Conservation (phyloP, 495 filamentous ascomycete genomes). For the Podospora australis region DNA sequence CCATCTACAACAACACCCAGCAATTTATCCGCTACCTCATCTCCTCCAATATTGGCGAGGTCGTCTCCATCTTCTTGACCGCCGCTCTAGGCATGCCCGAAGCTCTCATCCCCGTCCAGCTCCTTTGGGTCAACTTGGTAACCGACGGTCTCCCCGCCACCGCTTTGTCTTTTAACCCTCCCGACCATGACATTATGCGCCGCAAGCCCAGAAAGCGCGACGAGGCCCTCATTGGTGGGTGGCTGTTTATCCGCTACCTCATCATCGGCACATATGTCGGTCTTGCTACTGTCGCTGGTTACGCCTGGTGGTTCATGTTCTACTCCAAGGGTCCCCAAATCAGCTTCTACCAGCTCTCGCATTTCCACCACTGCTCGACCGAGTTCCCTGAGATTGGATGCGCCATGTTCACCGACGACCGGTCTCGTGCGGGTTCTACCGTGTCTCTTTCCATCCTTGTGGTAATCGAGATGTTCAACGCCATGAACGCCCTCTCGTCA, state of each 20-base stretch:
- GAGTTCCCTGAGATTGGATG: slow-evolving; percentile 90
- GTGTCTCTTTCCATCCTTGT: slow-evolving; percentile 86
- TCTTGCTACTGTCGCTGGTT: slow-evolving; percentile 89
- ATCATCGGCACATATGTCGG: slow-evolving; percentile 95
- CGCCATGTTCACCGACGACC: slow-evolving; percentile 85
- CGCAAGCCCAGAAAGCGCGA: slow-evolving; percentile 85
- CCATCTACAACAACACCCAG: slow-evolving; percentile 99
- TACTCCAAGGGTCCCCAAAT: slow-evolving; percentile 89
- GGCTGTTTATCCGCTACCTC: slow-evolving; percentile 97
- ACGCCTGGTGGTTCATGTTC: slow-evolving; percentile 99
- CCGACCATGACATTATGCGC: slow-evolving; percentile 95
- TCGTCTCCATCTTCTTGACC: slow-evolving; percentile 98
- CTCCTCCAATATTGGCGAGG: slow-evolving; percentile 98
- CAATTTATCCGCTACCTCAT: slow-evolving; percentile 99
- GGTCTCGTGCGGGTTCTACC: slow-evolving; percentile 90
- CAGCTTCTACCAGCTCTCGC: slow-evolving; percentile 81
- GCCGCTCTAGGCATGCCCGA: slow-evolving; percentile 97
- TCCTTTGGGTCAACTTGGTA: slow-evolving; percentile 98
- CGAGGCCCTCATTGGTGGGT: slow-evolving; percentile 84
- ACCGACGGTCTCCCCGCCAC: slow-evolving; percentile 97
- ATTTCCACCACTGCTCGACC: slow-evolving; percentile 88
- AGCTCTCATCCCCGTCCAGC: slow-evolving; percentile 92
- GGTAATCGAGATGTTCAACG: slow-evolving; percentile 99
- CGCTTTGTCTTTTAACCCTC: slow-evolving; percentile 93
- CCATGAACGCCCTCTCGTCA: slow-evolving; percentile 96